Conservation (phyloP, 148 eudicot species). For the Diospyros kaki region DNA sequence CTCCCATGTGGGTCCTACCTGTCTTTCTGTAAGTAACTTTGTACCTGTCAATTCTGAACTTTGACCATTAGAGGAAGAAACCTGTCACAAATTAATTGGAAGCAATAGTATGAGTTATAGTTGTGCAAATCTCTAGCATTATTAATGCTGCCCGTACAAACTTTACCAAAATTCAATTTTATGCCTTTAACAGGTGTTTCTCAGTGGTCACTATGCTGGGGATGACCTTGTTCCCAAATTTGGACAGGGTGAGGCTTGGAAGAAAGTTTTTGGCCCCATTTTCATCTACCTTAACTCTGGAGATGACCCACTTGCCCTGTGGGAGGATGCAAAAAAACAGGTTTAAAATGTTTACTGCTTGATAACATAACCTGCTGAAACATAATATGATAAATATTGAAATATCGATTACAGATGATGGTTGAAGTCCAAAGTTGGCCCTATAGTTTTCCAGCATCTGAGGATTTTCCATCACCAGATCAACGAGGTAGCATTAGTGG, state of each 20-base stretch:
- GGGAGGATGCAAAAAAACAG: constrained; percentile 87
- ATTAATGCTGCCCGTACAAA: not conserved
- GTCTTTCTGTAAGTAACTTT: constrained; percentile 46
- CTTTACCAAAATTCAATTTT: not conserved
- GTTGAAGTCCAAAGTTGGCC: constrained; percentile 71
- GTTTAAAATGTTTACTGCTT: constrained; percentile 18
- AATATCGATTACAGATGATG: constrained; percentile 25
- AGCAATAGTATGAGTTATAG: too few species aligned
- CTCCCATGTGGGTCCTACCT: constrained; percentile 73
- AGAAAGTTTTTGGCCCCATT: constrained; percentile 87
- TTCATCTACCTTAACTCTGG: constrained; percentile 72
- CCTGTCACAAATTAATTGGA: too few species aligned
- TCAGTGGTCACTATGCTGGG: constrained; percentile 76
- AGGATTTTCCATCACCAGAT: constrained; percentile 56
- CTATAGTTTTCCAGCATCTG: constrained; percentile 66
- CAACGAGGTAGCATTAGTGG: constrained; percentile 64
- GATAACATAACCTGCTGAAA: too few species aligned
- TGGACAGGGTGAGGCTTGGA: constrained; percentile 73
- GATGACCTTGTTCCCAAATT: constrained; percentile 55
- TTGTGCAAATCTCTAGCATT: not conserved
- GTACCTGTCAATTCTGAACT: too few species aligned
- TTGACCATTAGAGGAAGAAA: too few species aligned
- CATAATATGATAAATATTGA: too few species aligned
- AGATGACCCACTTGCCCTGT: constrained; percentile 48
- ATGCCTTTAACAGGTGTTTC: constrained; percentile 34